Evolutionary conservation across 2,329 filamentous ascomycete genomes (phyloP), one percentile per base, ranked within the genome.

Genomic region (Periconia sp.): DNA sequence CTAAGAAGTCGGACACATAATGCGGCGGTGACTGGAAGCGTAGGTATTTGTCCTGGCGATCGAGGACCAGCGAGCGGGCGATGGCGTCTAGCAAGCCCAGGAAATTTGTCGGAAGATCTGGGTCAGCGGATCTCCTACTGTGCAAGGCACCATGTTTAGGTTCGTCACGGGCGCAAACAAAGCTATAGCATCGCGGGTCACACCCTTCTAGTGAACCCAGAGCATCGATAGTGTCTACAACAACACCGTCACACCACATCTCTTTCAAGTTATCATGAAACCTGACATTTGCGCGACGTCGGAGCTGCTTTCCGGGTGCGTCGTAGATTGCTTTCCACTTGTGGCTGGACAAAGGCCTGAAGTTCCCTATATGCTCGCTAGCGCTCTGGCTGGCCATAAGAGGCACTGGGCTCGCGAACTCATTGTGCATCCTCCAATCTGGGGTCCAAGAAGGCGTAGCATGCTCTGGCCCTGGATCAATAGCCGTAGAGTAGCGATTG

Each of bases 381-480:
- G 61, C 54, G 34, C 57, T 63, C 35, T 66, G 63, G 22, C 61
- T 65, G n/a, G 56, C 63, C 59, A 65, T 65, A 8, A 66, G 45
- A 18, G 63, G 63, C 6, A 66, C 61, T n/a, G 63, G 62, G 11
- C 59, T 63, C 30, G 56, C 56, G 31, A 52, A 62, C 10, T 62
- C 55, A 30, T 57, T 56, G 4, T 50, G 48, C 3, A 50, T 50
- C 17, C 62, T 41, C 60, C 62, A 66, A 29, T 65, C 62, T 3
- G 63, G 63, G 7, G 50, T 44, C 62, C 61, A 65, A 2, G 51
- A 59, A 4, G 63, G 59, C 2, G 53, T 43, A 4, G 49, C 48
- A n/a, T 45, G 9, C 3, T 54, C 28, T 7, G 24, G 2, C 2
- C 50, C 56, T 1, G 43, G 36, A 26, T 62, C 53, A 1, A 23